These are phyloP conservation scores for Fusarium floridanum DNA, from an alignment of 2,329 filamentous ascomycete genomes.

Conservation along the genomic window DNA sequence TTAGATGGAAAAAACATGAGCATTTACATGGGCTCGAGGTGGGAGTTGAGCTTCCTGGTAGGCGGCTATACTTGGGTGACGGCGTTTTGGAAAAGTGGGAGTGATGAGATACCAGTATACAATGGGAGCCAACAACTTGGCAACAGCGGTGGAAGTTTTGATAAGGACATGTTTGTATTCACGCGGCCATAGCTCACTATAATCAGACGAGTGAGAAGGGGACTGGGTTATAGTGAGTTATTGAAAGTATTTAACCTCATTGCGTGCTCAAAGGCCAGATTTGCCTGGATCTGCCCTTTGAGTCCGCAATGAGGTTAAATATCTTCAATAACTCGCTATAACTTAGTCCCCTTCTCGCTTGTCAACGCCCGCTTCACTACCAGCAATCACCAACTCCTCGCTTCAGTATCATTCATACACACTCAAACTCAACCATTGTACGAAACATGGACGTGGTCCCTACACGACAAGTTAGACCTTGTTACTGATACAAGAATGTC, in stretches of 20 bases:
- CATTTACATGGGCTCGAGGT: not conserved
- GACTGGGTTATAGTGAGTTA: not conserved
- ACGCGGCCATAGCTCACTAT: not conserved
- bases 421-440: slow-evolving; percentile 34
- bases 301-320: not conserved
- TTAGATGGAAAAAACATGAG: slow-evolving; percentile 18
- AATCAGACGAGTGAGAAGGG: not conserved
- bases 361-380: not conserved
- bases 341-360: not conserved
- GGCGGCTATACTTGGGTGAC: not conserved
- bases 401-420: not conserved
- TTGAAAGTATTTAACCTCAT: too few species aligned
- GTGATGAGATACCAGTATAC: slow-evolving; percentile 28
- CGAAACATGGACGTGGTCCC: slow-evolving; percentile 48
- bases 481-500: not conserved
- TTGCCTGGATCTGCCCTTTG: not conserved
- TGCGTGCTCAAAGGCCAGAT: too few species aligned
- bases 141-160: not conserved
- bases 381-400: not conserved
- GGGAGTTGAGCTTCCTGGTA: not conserved
- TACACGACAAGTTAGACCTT: slow-evolving; percentile 6
- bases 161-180: not conserved
- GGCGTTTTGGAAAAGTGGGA: slow-evolving; percentile 22
- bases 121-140: not conserved
- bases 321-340: not conserved